Base-by-base conservation (phyloP, 1,284 basidiomycete species). In the Ceratobasidium sp. region DNA sequence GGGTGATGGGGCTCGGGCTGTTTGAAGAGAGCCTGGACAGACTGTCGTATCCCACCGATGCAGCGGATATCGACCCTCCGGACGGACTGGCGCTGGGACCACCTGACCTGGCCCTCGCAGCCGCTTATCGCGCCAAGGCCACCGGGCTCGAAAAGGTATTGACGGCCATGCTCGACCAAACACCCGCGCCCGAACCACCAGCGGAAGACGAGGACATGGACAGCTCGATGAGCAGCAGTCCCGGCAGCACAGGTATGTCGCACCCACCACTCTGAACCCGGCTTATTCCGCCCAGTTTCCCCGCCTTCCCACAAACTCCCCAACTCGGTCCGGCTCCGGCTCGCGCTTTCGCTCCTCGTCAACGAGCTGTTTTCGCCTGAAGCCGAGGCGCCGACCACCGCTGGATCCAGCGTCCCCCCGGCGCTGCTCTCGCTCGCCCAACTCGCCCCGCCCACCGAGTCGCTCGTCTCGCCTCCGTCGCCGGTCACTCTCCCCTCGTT, bases 81-180 rank as follows among this genome's bases (percentile, higher is more conserved):
- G 85, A 86, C 60, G 77, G 80, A 4, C 76, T 75, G 2, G 79
- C 80, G 15, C 81, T 90, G 53, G 84, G 58, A 20, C 58, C 68
- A 17, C 58, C 58, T 10, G 69, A 70, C 27, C 42, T 70, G 12
- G 1, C 74, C 3, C 82, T 90, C 32, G 89, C 90, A 2, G 80
- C 85, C 29, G 82, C 77, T 53, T 82, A 92, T 40, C 81, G 89
- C 64, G 80, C 89, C 43, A 85, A 89, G 27, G 88, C 90, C 3
- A 89, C 91, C 73, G 87, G 87, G 13, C 82, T 92, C 15, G 91
- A 92, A 77, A 91, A 90, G 75, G 89, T 92, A 52, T 84, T 91
- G 55, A 86, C 84, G 0, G 84, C 87, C 27, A 92, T 93, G 89
- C 84, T 93, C 7, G 86, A 87, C 69, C 89, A 91, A 25, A 38